phyloP scores from a whole-genome alignment of 192 early-diverging fungal genomes.

The Coemansia pectinata region DNA sequence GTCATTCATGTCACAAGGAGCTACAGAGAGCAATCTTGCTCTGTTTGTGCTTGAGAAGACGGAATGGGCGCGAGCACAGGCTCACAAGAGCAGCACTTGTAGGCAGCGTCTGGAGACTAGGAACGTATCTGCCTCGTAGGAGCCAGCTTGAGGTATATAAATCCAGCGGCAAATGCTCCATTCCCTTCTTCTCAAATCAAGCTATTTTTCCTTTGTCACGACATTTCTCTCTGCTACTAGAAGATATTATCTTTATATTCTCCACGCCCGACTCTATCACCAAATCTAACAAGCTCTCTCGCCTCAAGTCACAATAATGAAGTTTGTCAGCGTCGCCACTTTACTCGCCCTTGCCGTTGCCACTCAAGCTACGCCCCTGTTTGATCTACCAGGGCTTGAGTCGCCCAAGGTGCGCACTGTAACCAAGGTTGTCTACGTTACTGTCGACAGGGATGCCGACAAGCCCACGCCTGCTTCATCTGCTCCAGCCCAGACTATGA shows the following conservation, averaged over 20 bases:
- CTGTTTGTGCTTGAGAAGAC: not conserved
- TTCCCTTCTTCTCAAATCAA: not conserved
- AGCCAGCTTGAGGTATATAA: not conserved
- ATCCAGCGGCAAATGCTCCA: not conserved
- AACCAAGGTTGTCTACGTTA: constrained; percentile 21
- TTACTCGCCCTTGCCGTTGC: constrained; percentile 34
- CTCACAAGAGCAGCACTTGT: not conserved
- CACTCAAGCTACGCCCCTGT: constrained; percentile 25
- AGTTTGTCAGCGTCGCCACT: constrained; percentile 34
- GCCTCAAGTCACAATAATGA: constrained; percentile 17
- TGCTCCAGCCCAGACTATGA: not conserved
- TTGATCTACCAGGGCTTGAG: not conserved
- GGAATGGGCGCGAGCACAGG: not conserved
- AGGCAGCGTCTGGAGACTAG: not conserved
- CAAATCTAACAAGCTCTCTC: not conserved
- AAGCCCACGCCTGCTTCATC: not conserved
- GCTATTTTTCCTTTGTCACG: not conserved
- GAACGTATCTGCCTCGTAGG: not conserved
- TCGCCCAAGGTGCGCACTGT: not conserved
- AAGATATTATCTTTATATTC: not conserved
- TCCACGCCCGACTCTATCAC: not conserved
- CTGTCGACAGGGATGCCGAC: constrained; percentile 1
- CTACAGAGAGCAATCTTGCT: not conserved
- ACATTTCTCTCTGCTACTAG: not conserved
- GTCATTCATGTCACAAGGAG: not conserved